Percentiles rank a stretch among this genome's conserved stretches.
phyloP scores from a whole-genome alignment of 345 rosid genomes.

The Microthlaspi erraticum region DNA sequence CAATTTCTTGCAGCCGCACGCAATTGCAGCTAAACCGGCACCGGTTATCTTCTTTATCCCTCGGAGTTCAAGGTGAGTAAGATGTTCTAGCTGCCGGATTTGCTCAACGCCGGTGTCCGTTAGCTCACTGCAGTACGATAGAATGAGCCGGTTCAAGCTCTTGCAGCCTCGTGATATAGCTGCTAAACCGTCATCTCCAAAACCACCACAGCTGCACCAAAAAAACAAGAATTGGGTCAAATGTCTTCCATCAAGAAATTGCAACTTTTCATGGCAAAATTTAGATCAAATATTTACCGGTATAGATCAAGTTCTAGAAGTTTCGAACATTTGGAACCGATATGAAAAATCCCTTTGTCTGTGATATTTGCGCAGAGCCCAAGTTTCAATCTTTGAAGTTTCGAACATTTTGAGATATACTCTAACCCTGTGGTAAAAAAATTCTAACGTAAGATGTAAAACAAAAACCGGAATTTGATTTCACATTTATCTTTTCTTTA shows the following conservation, averaged over 20 bases:
- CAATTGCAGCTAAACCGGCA: slow-evolving; percentile 65
- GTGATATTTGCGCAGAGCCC: slow-evolving; percentile 76
- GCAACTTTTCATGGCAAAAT: not conserved
- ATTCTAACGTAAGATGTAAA: not conserved
- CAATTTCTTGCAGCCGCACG: slow-evolving; percentile 64
- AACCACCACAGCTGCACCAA: slow-evolving; percentile 60
- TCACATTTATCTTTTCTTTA: slow-evolving; percentile 26
- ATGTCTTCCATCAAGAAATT: slow-evolving; percentile 3
- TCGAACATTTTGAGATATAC: slow-evolving; percentile 69
- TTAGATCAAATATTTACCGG: slow-evolving; percentile 54
- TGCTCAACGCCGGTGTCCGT: slow-evolving; percentile 67
- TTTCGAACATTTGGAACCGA: slow-evolving; percentile 67
- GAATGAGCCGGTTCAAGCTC: slow-evolving; percentile 71
- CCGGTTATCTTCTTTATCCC: slow-evolving; percentile 64
- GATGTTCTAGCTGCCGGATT: slow-evolving; percentile 60
- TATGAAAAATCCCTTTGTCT: slow-evolving; percentile 68
- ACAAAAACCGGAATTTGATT: slow-evolving; percentile 2
- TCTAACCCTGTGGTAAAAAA: slow-evolving; percentile 65
- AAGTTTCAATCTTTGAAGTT: slow-evolving; percentile 66
- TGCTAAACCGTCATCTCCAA: slow-evolving; percentile 80
- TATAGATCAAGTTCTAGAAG: slow-evolving; percentile 82
- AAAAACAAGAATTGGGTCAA: not conserved
- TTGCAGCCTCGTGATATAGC: slow-evolving; percentile 76
- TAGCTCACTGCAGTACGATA: slow-evolving; percentile 75
- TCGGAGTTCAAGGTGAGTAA: slow-evolving; percentile 74